These are phyloP conservation scores for Acrocalymma vagum DNA, from an alignment of 2,329 filamentous ascomycete species.

Conservation along the genomic window DNA sequence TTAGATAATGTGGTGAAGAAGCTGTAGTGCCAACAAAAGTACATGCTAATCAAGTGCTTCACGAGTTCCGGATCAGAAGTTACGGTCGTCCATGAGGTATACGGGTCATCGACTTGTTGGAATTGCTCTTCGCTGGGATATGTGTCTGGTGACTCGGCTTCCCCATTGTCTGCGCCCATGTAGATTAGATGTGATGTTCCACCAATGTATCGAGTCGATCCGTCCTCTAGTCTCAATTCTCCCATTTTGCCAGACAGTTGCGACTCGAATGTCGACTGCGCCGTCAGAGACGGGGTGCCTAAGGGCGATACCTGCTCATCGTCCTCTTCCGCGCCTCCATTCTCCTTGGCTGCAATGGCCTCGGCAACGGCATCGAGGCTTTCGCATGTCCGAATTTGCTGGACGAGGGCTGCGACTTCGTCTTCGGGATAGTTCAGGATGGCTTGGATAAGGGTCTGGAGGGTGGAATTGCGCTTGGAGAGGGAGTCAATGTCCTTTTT, in stretches of 20 bases:
- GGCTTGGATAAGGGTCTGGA: conserved; percentile 92
- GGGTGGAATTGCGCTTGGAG: conserved; percentile 85
- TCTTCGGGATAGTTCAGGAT: conserved; percentile 92
- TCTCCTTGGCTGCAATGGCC: conserved; percentile 63
- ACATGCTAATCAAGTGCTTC: conserved; percentile 92
- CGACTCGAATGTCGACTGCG: conserved; percentile 67
- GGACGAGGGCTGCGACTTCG: conserved; percentile 82
- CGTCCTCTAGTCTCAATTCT: conserved; percentile 85
- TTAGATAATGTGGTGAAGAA: conserved; percentile 94
- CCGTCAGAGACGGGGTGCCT: conserved; percentile 46
- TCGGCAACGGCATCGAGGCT: conserved; percentile 71
- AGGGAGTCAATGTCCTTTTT: conserved; percentile 90
- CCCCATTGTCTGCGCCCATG: conserved; percentile 54
- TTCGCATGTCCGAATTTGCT: conserved; percentile 87
- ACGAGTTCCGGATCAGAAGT: conserved; percentile 82
- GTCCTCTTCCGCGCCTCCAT: conserved; percentile 54
- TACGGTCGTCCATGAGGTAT: conserved; percentile 87
- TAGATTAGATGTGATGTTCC: conserved; percentile 95
- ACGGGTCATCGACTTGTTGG: conserved; percentile 69
- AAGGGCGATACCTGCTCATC: conserved; percentile 46
- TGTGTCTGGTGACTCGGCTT: conserved; percentile 35
- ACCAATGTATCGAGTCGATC: conserved; percentile 88
- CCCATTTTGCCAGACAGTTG: conserved; percentile 94
- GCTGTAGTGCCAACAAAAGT: conserved; percentile 97
- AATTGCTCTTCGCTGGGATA: conserved; percentile 56